Base-by-base conservation (phyloP, 345 rosid species). In the Adansonia digitata region DNA sequence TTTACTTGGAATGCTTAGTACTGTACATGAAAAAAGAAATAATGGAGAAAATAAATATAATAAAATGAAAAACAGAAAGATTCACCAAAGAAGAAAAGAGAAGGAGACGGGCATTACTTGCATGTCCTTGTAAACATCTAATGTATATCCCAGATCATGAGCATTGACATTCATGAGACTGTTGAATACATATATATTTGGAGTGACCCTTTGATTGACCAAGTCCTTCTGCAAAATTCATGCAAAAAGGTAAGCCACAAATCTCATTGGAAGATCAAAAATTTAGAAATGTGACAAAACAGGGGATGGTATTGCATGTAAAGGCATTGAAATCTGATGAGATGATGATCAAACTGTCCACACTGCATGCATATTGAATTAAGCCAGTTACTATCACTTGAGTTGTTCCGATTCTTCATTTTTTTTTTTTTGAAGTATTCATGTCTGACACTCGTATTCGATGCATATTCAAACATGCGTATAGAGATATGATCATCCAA, bases 111-210 rank as follows among this genome's bases (percentile, higher is more conserved):
- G 76, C 76, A 72, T 85, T n/a, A 92, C 97, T 78, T 82, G 86
- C 94, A 92, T 91, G 75, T 79, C 80, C 82, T 83, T 89, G 94
- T 89, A 87, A 76, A 91, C 77, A 68, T 80, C 72, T 78, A 89
- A 65, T 77, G 87, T 87, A 77, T 87, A 94, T 77, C 78, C 82
- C 86, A 94, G 80, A 79, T 91, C 97, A 81, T 84, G 88, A 66
- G 97, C 87, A 88, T 94, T 92, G 80, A 86, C 97, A 61, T 92
- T 94, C 97, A 94, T 90, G 55, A 92, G 88, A 77, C 97, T 91
- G 88, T 92, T 94, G 88, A 88, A 86, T 76, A 94, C 92, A 80
- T 81, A 94, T 35, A 87, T 78, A 64, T 94, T 92, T 76, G 88
- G 93, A 74, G 79, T 75, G 73, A 92, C 71, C 62, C 87, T 87